Base-by-base conservation (phyloP, 1,284 basidiomycete genomes). In the Fomitopsis palustris region DNA sequence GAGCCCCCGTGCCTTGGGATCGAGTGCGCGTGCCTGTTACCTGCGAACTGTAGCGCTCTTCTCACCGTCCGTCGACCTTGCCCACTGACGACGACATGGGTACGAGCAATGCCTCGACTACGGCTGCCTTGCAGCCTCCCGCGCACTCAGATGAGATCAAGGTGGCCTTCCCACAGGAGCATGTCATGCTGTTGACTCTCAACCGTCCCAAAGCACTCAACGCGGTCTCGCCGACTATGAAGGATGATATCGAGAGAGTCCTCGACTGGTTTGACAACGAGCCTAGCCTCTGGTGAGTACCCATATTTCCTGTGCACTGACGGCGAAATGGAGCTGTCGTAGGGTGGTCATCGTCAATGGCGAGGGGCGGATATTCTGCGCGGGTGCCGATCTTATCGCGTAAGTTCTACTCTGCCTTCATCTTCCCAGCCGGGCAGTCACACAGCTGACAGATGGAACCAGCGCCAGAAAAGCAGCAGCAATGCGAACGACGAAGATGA, bases 321-420 rank as follows among this genome's bases (percentile, higher is more conserved):
- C 56, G 37, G 19, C 16, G 23, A 12, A 14, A 4, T 17, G 29
- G 25, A 19, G 25, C 4, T 23, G 19, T 33, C 17, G 7, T 65
- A 91, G 90, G 91, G 87, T 90, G 10, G 83, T 81, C 41, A 80
- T 95, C 67, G 69, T 95, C 43, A 93, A 92, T 29, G 93, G 92
- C 14, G 81, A 82, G 60, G 91, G 90, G 3, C 82, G 86, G 45
- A 73, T 83, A 0, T 95, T 95, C 74, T 94, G 92, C 66, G 91
- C 92, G 2, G 92, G 92, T 4, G 87, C 89, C 54, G 91, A 93
- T 70, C 77, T 93, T 43, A 86, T 85, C 74, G 83, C 81, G 87
- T 89, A 69, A 62, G 84, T 77, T 25, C 29, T 27, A 35, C 31
- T 19, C 14, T 14, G 16, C 23, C 23, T 25, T 23, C 29, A 29